A percentile compares a stretch with the other conserved stretches of the same genome.
Conservation (phyloP, 306 rosid genomes). For the Gillenia trifoliata region DNA sequence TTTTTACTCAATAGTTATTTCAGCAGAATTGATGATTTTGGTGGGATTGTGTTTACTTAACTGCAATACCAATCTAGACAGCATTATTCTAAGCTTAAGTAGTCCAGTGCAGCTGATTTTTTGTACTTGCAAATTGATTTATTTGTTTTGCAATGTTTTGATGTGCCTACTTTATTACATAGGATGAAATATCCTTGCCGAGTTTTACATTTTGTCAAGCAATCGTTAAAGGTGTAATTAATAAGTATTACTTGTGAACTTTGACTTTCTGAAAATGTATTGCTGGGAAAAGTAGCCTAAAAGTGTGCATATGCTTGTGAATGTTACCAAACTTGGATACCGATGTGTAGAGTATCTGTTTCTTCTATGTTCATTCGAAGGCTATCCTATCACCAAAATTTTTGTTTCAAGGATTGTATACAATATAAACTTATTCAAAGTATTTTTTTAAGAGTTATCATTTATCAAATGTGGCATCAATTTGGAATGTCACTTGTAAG, state of each 20-base stretch:
- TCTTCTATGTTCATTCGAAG: background rate
- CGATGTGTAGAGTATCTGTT: background rate
- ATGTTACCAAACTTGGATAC: background rate
- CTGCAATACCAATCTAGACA: background rate
- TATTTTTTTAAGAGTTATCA: background rate
- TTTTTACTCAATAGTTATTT: background rate
- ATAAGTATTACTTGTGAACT: background rate
- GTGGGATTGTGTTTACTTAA: background rate
- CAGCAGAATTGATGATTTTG: background rate
- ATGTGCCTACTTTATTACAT: background rate
- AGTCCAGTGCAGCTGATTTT: background rate
- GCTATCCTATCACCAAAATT: background rate
- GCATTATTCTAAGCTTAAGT: slow-evolving; percentile 3
- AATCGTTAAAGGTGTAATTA: background rate
- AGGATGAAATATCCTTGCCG: background rate
- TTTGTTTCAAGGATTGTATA: background rate
- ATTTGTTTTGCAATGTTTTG: background rate
- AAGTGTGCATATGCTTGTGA: background rate
- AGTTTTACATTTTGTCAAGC: background rate
- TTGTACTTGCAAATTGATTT: background rate
- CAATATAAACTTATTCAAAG: background rate
- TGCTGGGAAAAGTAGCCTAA: background rate
- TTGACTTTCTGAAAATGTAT: background rate
- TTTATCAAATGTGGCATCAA: background rate
- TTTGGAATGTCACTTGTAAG: background rate